These are phyloP conservation scores for Calonectria pseudoturangicola DNA, from an alignment of 2,329 filamentous ascomycete species.

Conservation along the genomic window DNA sequence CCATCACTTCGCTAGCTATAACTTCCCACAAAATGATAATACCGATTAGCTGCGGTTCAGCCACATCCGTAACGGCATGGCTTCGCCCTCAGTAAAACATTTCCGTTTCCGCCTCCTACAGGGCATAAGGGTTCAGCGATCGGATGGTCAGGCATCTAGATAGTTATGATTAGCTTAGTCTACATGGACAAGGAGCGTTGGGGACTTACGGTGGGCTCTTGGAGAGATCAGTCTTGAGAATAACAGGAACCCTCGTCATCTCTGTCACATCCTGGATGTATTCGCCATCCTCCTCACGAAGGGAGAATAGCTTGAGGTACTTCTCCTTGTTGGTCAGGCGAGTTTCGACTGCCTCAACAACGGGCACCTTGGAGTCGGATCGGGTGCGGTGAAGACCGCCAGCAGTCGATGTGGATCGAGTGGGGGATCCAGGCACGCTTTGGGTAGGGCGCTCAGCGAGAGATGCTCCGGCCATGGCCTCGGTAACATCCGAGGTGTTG, in stretches of 20 bases:
- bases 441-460: slow-evolving; percentile 92
- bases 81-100: slow-evolving; percentile 37
- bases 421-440: slow-evolving; percentile 94
- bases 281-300: slow-evolving; percentile 94
- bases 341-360: slow-evolving; percentile 83
- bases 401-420: slow-evolving; percentile 80
- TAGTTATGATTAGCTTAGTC: slow-evolving; percentile 49
- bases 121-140: slow-evolving; percentile 86
- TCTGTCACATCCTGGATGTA: slow-evolving; percentile 99
- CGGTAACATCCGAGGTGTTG: slow-evolving; percentile 90
- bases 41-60: slow-evolving; percentile 32
- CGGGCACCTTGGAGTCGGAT: slow-evolving; percentile 93
- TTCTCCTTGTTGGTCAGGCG: slow-evolving; percentile 96
- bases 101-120: slow-evolving; percentile 61
- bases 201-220: slow-evolving; percentile 98
- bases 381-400: slow-evolving; percentile 89
- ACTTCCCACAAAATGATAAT: slow-evolving; percentile 35
- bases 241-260: slow-evolving; percentile 98
- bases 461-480: slow-evolving; percentile 93
- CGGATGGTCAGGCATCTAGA: slow-evolving; percentile 87
- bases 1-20: slow-evolving; percentile 23
- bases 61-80: slow-evolving; percentile 8
- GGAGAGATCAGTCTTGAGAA: slow-evolving; percentile 96
- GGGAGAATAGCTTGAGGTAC: slow-evolving; percentile 91
- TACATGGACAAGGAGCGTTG: neutral